Evolutionary conservation across 2,329 filamentous ascomycete species (phyloP).

Genomic region (Talaromyces funiculosus): DNA sequence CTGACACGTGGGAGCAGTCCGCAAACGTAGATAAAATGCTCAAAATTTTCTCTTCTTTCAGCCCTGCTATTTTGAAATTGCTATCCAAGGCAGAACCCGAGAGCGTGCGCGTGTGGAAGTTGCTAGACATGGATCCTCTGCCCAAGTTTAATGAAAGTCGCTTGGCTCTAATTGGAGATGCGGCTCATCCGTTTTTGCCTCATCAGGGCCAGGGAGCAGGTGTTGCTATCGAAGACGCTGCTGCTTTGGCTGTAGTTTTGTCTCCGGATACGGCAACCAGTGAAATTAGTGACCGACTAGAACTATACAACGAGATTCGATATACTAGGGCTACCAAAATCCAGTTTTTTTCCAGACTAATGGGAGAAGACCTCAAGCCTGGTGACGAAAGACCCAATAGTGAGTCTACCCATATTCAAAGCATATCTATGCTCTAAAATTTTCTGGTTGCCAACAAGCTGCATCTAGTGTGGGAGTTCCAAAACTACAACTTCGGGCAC

Average conservation of each 20-base stretch:
- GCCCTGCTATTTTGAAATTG: slow-evolving; percentile 33
- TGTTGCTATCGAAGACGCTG: slow-evolving; percentile 63
- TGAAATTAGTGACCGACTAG: slow-evolving; percentile 3
- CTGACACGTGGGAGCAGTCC: slow-evolving; percentile 19
- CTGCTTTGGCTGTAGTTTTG: slow-evolving; percentile 53
- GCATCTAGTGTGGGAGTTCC: slow-evolving; percentile 36
- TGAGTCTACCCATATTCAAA: background rate
- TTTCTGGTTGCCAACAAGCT: background rate
- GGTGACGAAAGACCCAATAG: slow-evolving; percentile 7
- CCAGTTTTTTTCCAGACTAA: slow-evolving; percentile 53
- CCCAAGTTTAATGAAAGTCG: slow-evolving; percentile 50
- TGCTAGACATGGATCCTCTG: slow-evolving; percentile 58
- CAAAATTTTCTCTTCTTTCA: slow-evolving; percentile 29
- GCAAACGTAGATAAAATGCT: background rate
- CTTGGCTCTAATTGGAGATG: slow-evolving; percentile 59
- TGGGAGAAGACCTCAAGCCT: slow-evolving; percentile 42
- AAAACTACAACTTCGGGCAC: slow-evolving; percentile 52
- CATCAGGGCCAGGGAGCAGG: slow-evolving; percentile 59
- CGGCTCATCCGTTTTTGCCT: slow-evolving; percentile 63
- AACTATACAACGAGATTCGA: slow-evolving; percentile 51
- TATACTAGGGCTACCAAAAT: slow-evolving; percentile 53
- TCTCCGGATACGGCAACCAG: slow-evolving; percentile 31
- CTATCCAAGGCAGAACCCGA: slow-evolving; percentile 39
- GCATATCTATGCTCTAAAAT: background rate
- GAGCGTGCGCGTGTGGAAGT: slow-evolving; percentile 52